A percentile compares a stretch with the other conserved stretches of the same genome.
These are phyloP conservation scores for Paradendryphiella salina DNA, from an alignment of 2,329 filamentous ascomycete species.

Conservation along the genomic window DNA sequence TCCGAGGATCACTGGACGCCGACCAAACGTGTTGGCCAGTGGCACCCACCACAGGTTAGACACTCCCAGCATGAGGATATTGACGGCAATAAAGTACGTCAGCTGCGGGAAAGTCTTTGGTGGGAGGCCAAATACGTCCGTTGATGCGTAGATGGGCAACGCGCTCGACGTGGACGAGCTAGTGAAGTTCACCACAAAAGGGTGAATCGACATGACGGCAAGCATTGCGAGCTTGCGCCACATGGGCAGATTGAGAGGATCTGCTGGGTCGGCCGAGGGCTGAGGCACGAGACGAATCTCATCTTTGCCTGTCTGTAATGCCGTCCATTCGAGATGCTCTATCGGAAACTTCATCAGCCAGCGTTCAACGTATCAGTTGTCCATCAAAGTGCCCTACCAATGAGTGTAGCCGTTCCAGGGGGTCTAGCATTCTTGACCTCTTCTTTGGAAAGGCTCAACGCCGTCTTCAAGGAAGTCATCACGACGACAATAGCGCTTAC, in stretches of 20 bases:
- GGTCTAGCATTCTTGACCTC: conserved; percentile 47
- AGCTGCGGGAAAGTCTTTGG: conserved; percentile 40
- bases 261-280: conserved; percentile 47
- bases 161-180: conserved; percentile 44
- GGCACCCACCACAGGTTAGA: conserved; percentile 51
- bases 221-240: conserved; percentile 46
- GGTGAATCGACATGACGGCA: conserved; percentile 45
- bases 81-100: conserved; percentile 46
- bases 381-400: conserved; percentile 35
- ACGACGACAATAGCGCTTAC: neutral
- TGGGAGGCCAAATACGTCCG: conserved; percentile 37
- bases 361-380: neutral
- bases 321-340: conserved; percentile 38
- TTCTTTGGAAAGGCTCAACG: conserved; percentile 47
- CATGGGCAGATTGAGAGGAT: conserved; percentile 48
- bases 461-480: conserved; percentile 44
- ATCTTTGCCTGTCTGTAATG: conserved; percentile 39
- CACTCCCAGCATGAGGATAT: conserved; percentile 46
- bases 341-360: conserved; percentile 1
- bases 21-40: conserved; percentile 48
- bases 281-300: conserved; percentile 47
- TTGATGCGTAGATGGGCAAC: conserved; percentile 41
- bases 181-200: conserved; percentile 47
- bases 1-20: conserved; percentile 45
- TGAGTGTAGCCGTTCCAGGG: conserved; percentile 47